These are phyloP conservation scores for Mycena rebaudengoi DNA, from an alignment of 768 basidiomycete genomes.

Conservation along the genomic window DNA sequence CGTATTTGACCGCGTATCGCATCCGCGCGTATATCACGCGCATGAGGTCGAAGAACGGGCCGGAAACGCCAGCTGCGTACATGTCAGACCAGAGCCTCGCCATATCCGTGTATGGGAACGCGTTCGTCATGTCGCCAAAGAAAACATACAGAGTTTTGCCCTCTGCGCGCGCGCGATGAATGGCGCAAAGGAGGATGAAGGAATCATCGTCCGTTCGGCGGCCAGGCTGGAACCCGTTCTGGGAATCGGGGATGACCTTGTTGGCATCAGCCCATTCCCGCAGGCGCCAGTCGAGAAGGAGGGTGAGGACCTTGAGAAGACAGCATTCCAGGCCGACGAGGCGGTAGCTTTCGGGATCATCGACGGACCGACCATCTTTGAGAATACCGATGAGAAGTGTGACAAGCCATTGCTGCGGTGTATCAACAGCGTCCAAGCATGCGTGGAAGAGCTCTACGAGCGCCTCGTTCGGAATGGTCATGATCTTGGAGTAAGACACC, in stretches of 20 bases:
- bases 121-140: no score
- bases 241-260: slow-evolving; percentile 34
- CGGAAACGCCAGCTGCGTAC: not conserved
- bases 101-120: slow-evolving; percentile 7
- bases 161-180: no score
- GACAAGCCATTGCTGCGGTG: not conserved
- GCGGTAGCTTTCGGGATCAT: slow-evolving; percentile 21
- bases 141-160: no score
- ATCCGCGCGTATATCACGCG: not conserved
- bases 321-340: slow-evolving; percentile 28
- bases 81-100: slow-evolving; percentile 38
- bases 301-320: slow-evolving; percentile 30
- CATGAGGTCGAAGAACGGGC: not conserved
- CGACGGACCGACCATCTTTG: slow-evolving; percentile 21
- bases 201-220: slow-evolving; percentile 38
- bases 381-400: not conserved
- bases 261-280: slow-evolving; percentile 22
- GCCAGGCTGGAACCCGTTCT: slow-evolving; percentile 38
- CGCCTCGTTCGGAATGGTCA: not conserved
- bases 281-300: slow-evolving; percentile 23
- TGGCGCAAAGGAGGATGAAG: no score
- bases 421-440: not conserved
- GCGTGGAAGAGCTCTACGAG: not conserved
- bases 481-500: no score
- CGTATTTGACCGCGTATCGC: not conserved